Conservation (phyloP, 208 protist species). For the Crithidia bombi region DNA sequence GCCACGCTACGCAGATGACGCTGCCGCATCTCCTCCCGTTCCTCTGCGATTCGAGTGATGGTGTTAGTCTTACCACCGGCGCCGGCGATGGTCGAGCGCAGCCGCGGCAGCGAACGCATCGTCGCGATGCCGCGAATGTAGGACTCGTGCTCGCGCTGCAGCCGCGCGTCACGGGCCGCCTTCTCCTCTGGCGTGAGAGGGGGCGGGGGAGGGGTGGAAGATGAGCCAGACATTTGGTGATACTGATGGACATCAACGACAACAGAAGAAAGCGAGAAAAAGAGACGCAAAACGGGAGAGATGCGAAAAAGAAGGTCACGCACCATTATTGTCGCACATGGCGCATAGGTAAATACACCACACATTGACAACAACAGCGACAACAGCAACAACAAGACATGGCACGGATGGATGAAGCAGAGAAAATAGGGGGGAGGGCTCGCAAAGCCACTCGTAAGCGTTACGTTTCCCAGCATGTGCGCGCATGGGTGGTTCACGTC, state of each 20-base stretch:
- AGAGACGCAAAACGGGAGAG: conserved; percentile 13
- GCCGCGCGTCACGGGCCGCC: conserved; percentile 51
- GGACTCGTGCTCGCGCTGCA: conserved; percentile 74
- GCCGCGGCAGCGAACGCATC: conserved; percentile 70
- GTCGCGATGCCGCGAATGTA: conserved; percentile 77
- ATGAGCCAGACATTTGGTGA: conserved; percentile 19
- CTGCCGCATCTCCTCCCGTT: conserved; percentile 62
- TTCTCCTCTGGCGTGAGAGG: conserved; percentile 69
- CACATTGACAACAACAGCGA: background rate
- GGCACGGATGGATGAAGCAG: background rate
- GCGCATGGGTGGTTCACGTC: too few relatives aligned
- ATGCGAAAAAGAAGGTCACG: conserved; percentile 35
- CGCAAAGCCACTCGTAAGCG: too few relatives aligned
- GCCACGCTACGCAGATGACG: conserved; percentile 50
- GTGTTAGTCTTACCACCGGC: conserved; percentile 83
- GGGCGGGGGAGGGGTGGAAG: conserved; percentile 3
- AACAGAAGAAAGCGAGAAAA: conserved; percentile 1
- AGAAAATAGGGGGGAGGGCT: background rate
- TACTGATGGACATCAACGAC: background rate
- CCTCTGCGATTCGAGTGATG: conserved; percentile 62
- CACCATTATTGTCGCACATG: too few relatives aligned
- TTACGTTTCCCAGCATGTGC: too few relatives aligned
- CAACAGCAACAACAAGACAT: too few relatives aligned
- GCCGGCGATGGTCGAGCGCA: conserved; percentile 85
- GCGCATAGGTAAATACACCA: too few relatives aligned